Base-by-base conservation (phyloP, 176 grass and related monocot species). In the Tuctoria greenei region DNA sequence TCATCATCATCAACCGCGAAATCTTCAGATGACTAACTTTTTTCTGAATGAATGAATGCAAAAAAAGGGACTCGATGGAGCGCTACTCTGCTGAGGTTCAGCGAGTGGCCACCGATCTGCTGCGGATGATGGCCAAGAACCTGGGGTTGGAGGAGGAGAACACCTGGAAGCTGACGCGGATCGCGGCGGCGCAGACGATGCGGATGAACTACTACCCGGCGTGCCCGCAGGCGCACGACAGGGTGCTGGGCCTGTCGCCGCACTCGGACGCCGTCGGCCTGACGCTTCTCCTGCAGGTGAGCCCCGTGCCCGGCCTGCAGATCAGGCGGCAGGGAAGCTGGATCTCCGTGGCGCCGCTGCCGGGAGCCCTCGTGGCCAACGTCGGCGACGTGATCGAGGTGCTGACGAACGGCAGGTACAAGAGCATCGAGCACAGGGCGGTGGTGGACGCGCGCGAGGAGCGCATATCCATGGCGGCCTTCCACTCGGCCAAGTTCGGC, bases 371-470 rank as follows among this genome's bases (percentile, higher is more conserved):
- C 0, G 70, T 89, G 14, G 90, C 82, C 38, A 93, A 93, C 80
- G 61, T 89, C 23, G 90, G 90, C 63, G 90, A 93, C 73, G 26
- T 89, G 8, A 2, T 99, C 0, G 92, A 99, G 93, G 94, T 99
- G 66, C 90, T 95, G 77, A 95, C 92, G 54, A 99, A 95, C 39
- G 95, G 89, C 31, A 83, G 75, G 57, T 99, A 99, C 89, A 95
- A 95, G 89, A 95, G 95, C 74, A 62, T 92, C 31, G 90, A 89
- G 71, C 90, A 93, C 80, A 58, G 83, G 20, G 90, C 81, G n/a
- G 77, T 87, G 9, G 84, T 93, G 4, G 71, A 74, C 81, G 54
- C 76, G 1, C 9, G 46, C 2, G 27, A 47, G 0, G 76, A 89
- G 13, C 66, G 90, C 41, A 21, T 93, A 16, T 93, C 90, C 54